Evolutionary conservation across 2,329 filamentous ascomycete species (phyloP).

Genomic region (Ceratocystis alfenasii): DNA sequence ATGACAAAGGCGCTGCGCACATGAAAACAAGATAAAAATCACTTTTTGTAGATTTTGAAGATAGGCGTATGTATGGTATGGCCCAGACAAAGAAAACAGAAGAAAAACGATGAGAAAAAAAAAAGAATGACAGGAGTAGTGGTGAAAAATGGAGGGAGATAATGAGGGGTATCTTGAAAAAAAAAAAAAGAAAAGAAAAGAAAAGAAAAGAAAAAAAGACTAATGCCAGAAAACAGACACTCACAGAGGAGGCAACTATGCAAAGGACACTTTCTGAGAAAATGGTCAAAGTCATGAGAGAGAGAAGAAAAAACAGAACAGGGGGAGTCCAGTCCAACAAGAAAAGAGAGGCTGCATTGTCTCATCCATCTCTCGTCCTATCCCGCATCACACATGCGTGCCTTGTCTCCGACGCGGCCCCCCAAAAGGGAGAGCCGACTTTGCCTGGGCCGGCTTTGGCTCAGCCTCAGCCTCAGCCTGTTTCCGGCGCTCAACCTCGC

Average conservation of each 20-base stretch:
- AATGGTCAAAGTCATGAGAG: conserved; percentile 22
- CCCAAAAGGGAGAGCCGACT: conserved; percentile 1
- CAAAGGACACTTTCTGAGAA: conserved; percentile 22
- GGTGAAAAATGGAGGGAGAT: conserved; percentile 17
- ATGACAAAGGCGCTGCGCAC: not conserved
- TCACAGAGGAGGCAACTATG: not conserved
- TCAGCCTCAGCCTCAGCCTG: conserved; percentile 22
- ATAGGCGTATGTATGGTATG: too few relatives aligned
- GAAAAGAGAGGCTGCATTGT: too few relatives aligned
- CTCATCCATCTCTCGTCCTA: too few relatives aligned
- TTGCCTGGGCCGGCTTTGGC: not conserved
- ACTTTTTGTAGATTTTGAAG: too few relatives aligned
- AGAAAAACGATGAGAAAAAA: not conserved
- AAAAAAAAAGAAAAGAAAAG: conserved; percentile 21
- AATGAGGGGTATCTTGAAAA: conserved; percentile 5
- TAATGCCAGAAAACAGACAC: conserved; percentile 9
- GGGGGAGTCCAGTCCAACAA: too few relatives aligned
- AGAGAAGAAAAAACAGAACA: conserved; percentile 12
- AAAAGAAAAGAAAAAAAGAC: conserved; percentile 13
- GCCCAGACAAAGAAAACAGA: too few relatives aligned
- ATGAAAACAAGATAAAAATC: too few relatives aligned
- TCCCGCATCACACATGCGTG: conserved; percentile 22
- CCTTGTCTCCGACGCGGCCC: conserved; percentile 24
- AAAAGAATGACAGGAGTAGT: conserved; percentile 8
- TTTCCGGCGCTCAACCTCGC: conserved; percentile 33